phyloP scores from a whole-genome alignment of 768 basidiomycete species.

The Tricholoma sp. region DNA sequence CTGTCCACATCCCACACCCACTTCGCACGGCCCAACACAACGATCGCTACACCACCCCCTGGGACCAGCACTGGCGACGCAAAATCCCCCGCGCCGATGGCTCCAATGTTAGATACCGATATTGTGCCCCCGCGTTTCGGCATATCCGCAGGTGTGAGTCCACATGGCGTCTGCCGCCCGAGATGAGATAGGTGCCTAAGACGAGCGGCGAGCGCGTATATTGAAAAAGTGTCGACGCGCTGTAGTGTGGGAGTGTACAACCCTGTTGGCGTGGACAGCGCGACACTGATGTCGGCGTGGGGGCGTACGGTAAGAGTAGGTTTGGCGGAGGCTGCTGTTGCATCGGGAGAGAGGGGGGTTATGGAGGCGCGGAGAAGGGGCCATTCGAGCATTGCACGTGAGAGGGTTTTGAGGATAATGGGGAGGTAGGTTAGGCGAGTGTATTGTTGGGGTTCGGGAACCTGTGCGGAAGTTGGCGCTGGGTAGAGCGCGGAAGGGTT shows the following conservation, averaged over 20 bases:
- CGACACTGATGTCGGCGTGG: constrained; percentile 69
- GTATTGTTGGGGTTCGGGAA: constrained; percentile 54
- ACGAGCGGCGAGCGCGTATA: constrained; percentile 58
- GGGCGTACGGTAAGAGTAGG: constrained; percentile 72
- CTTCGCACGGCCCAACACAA: constrained; percentile 71
- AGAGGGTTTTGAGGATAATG: constrained; percentile 77
- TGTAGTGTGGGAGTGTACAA: constrained; percentile 77
- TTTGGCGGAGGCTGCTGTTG: constrained; percentile 30
- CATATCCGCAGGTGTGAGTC: constrained; percentile 63
- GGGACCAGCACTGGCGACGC: constrained; percentile 76
- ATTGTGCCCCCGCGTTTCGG: constrained; percentile 73
- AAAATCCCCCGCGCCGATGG: constrained; percentile 64
- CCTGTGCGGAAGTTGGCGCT: constrained; percentile 32
- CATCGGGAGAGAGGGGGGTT: constrained; percentile 30
- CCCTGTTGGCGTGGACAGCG: constrained; percentile 76
- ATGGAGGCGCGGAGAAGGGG: constrained; percentile 78
- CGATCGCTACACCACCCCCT: constrained; percentile 82
- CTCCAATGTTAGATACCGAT: constrained; percentile 80
- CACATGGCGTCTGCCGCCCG: constrained; percentile 64
- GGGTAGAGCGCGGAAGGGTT: constrained; percentile 35
- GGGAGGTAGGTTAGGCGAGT: constrained; percentile 76
- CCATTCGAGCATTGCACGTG: constrained; percentile 78
- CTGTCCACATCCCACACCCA: constrained; percentile 71
- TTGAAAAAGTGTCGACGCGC: constrained; percentile 44
- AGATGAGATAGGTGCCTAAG: constrained; percentile 58